Conservation (phyloP, 2,329 filamentous ascomycete species). For the Diplodia scrobiculata region DNA sequence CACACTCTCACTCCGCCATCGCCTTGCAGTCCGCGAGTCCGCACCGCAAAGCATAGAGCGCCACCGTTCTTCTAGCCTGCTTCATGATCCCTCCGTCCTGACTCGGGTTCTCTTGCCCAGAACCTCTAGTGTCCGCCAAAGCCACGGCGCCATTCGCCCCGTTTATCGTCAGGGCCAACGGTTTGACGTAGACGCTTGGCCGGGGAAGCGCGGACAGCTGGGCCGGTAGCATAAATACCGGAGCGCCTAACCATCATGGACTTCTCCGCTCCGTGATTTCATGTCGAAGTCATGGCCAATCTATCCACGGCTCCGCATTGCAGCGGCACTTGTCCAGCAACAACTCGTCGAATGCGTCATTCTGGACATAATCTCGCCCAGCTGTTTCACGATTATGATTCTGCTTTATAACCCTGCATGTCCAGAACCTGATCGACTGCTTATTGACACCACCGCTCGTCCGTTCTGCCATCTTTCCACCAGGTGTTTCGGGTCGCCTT, state of each 20-base stretch:
- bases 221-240: neutral
- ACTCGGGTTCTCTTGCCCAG: constrained; percentile 9
- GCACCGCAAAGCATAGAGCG: neutral
- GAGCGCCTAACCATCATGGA: constrained; percentile 2
- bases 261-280: neutral
- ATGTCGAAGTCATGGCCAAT: constrained; percentile 11
- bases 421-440: neutral
- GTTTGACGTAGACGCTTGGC: constrained; percentile 19
- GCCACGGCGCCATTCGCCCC: constrained; percentile 4
- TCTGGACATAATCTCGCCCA: neutral
- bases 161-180: neutral
- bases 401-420: neutral
- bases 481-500: neutral
- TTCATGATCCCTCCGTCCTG: constrained; percentile 3
- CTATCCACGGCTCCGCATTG: constrained; percentile 10
- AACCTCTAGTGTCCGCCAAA: constrained; percentile 5
- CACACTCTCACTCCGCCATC: neutral
- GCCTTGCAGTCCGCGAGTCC: neutral
- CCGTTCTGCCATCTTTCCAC: neutral
- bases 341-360: neutral
- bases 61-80: constrained; percentile 10
- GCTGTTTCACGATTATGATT: constrained; percentile 5
- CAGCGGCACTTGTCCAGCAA: neutral
- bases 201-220: constrained; percentile 11
- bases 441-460: neutral